These are phyloP conservation scores for Zasmidium angulare DNA, from an alignment of 2,329 filamentous ascomycete genomes.

Conservation along the genomic window DNA sequence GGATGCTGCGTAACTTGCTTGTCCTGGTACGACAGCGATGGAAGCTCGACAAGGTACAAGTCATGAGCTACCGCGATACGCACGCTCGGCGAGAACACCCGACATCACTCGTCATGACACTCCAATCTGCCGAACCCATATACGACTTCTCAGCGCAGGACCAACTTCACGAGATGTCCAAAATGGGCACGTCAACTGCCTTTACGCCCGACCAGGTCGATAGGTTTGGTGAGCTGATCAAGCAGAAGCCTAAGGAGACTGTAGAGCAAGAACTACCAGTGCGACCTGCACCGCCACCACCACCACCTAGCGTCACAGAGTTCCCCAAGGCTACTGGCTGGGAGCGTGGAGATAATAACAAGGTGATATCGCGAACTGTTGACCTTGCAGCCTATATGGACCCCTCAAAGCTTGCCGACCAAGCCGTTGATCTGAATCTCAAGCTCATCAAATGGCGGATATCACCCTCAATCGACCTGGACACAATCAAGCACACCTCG, in stretches of 20 bases:
- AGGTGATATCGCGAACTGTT: slow-evolving; percentile 73
- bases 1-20: slow-evolving; percentile 88
- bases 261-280: slow-evolving; percentile 22
- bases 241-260: slow-evolving; percentile 17
- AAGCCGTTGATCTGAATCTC: slow-evolving; percentile 91
- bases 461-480: slow-evolving; percentile 81
- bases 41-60: slow-evolving; percentile 71
- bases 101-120: slow-evolving; percentile 73
- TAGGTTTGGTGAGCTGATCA: slow-evolving; percentile 32
- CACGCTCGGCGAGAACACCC: slow-evolving; percentile 75
- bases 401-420: slow-evolving; percentile 79
- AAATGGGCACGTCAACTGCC: slow-evolving; percentile 29
- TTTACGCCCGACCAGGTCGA: slow-evolving; percentile 32
- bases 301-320: slow-evolving; percentile 41
- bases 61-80: slow-evolving; percentile 87
- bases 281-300: slow-evolving; percentile 26
- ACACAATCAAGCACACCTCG: slow-evolving; percentile 83
- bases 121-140: slow-evolving; percentile 56
- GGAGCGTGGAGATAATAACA: slow-evolving; percentile 80
- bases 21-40: slow-evolving; percentile 82
- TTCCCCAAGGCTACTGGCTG: slow-evolving; percentile 87
- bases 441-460: slow-evolving; percentile 99
- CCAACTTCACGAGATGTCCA: slow-evolving; percentile 24
- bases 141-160: slow-evolving; percentile 25
- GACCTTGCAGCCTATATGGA: slow-evolving; percentile 94